These are phyloP conservation scores for Cladosporium sp. DNA, from an alignment of 2,329 filamentous ascomycete genomes.

Conservation along the genomic window DNA sequence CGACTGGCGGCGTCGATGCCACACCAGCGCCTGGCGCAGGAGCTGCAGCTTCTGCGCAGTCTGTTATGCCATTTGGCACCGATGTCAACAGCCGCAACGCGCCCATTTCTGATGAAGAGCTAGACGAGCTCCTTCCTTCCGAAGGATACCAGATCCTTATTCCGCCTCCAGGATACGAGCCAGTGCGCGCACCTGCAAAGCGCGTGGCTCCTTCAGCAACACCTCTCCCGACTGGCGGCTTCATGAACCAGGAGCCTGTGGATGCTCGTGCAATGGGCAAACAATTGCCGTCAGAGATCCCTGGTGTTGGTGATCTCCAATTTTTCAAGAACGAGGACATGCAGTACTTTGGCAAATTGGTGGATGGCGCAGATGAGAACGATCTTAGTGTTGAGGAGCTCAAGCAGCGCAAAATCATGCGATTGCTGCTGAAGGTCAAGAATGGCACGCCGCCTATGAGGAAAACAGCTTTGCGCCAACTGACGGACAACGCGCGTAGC, in stretches of 20 bases:
- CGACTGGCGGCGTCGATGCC: constrained; percentile 47
- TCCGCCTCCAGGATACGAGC: constrained; percentile 86
- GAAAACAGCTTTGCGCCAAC: constrained; percentile 93
- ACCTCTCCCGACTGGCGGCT: constrained; percentile 66
- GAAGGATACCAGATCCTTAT: constrained; percentile 91
- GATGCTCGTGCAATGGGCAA: constrained; percentile 78
- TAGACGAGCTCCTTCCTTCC: constrained; percentile 82
- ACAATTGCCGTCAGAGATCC: constrained; percentile 90
- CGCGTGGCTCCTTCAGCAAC: constrained; percentile 69
- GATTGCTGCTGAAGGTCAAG: constrained; percentile 94
- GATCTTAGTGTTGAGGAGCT: constrained; percentile 87
- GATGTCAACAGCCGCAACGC: constrained; percentile 77
- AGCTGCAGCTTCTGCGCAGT: constrained; percentile 67
- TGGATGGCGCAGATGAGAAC: constrained; percentile 90
- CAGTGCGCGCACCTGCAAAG: constrained; percentile 69
- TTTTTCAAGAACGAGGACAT: constrained; percentile 99
- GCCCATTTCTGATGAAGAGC: constrained; percentile 84
- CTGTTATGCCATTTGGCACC: constrained; percentile 62
- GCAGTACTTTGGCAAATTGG: constrained; percentile 96
- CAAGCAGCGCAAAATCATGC: constrained; percentile 98
- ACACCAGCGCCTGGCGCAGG: constrained; percentile 72
- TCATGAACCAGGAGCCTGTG: constrained; percentile 96
- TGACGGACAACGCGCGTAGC: constrained; percentile 94
- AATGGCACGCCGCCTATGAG: constrained; percentile 98
- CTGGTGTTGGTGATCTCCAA: constrained; percentile 89